Percentiles rank a stretch among this genome's conserved stretches.
These are phyloP conservation scores for Chrysanthemum seticuspe DNA, from an alignment of 129 eudicot species.

Conservation along the genomic window DNA sequence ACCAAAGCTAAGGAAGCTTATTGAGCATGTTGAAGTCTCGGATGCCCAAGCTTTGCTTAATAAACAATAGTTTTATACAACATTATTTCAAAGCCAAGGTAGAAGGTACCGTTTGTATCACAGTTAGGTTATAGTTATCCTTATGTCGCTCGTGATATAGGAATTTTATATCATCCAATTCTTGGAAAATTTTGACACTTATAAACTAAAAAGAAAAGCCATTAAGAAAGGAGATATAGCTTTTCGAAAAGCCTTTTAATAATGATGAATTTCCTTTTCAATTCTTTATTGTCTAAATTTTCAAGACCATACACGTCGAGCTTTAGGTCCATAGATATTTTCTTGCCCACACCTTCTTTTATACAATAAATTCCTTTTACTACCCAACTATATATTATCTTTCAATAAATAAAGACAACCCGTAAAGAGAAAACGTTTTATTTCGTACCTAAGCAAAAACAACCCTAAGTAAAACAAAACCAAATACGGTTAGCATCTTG, in stretches of 20 bases:
- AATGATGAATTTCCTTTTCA: constrained; percentile 24
- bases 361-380: constrained; percentile 13
- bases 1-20: too few relatives aligned
- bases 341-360: constrained; percentile 28
- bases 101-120: too few relatives aligned
- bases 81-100: too few relatives aligned
- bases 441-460: background rate
- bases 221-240: background rate
- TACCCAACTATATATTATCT: constrained; percentile 13
- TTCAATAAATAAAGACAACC: background rate
- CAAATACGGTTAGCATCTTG: background rate
- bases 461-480: background rate
- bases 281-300: constrained; percentile 20
- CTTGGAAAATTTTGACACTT: background rate
- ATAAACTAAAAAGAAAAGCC: background rate
- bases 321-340: constrained; percentile 25
- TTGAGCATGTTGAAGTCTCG: too few relatives aligned
- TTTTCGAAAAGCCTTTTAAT: constrained; percentile 4
- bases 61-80: too few relatives aligned
- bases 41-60: too few relatives aligned
- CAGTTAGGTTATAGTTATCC: too few relatives aligned
- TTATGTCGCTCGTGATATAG: too few relatives aligned
- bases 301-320: constrained; percentile 33
- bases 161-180: too few relatives aligned
- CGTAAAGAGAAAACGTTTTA: background rate